Percentiles rank a stretch among this genome's conserved stretches.
Conservation (phyloP, 2,329 filamentous ascomycete genomes). For the Bipolaris bicolor region DNA sequence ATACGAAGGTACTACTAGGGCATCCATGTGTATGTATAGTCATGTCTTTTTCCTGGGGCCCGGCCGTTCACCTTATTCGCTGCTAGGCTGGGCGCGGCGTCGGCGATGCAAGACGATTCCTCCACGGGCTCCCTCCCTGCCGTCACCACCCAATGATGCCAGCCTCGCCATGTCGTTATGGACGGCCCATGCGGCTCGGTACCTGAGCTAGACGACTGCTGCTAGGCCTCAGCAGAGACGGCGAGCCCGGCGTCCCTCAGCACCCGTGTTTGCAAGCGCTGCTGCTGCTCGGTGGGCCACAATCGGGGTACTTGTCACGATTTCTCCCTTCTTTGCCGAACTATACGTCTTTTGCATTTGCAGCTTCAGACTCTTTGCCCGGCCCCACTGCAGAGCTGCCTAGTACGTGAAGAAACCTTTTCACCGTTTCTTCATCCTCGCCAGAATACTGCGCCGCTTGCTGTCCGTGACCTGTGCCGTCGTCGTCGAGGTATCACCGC, state of each 20-base stretch:
- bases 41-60: conserved; percentile 15
- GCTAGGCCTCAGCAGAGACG: conserved; percentile 28
- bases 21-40: conserved; percentile 22
- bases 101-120: conserved; percentile 27
- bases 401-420: conserved; percentile 37
- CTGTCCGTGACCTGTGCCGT: conserved; percentile 46
- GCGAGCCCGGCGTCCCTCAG: conserved; percentile 1
- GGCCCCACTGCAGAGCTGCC: conserved; percentile 36
- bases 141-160: conserved; percentile 42
- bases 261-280: background rate
- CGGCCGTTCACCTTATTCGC: conserved; percentile 28
- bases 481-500: conserved; percentile 39
- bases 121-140: conserved; percentile 39
- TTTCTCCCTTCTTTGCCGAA: conserved; percentile 36
- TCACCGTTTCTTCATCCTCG: conserved; percentile 28
- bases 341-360: conserved; percentile 34
- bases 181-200: conserved; percentile 40
- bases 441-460: conserved; percentile 13
- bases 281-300: conserved; percentile 29
- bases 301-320: conserved; percentile 39
- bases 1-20: conserved; percentile 17
- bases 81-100: conserved; percentile 25
- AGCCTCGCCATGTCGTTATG: conserved; percentile 38
- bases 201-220: conserved; percentile 36
- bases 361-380: conserved; percentile 30